Evolutionary conservation across 164 flowering plant species (phyloP).

Genomic region (Chimonanthus praecox): DNA sequence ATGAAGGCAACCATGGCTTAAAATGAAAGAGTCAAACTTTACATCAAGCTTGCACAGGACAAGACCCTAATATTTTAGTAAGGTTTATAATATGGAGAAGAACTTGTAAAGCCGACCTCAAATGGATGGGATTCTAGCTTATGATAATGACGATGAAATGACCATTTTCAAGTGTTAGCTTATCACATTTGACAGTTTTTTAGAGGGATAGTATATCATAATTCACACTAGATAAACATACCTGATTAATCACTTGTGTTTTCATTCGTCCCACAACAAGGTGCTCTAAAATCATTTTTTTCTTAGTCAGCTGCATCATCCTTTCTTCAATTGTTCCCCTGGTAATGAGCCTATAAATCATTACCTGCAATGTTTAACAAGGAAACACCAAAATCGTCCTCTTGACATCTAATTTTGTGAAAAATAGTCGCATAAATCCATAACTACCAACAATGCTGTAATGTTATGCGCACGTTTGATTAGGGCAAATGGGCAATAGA

Average conservation of each 20-base stretch:
- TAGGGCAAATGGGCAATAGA: background rate
- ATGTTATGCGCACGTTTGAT: background rate
- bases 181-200: background rate
- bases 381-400: constrained; percentile 11
- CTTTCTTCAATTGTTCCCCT: constrained; percentile 95
- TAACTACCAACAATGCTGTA: background rate
- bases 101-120: too few relatives aligned
- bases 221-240: constrained; percentile 11
- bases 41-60: too few relatives aligned
- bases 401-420: background rate
- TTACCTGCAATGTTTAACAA: constrained; percentile 50
- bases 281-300: constrained; percentile 98
- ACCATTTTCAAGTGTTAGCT: background rate
- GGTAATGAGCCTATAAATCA: constrained; percentile 87
- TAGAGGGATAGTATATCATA: too few relatives aligned
- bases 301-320: constrained; percentile 99
- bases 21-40: too few relatives aligned
- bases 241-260: constrained; percentile 90
- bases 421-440: background rate
- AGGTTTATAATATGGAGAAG: too few relatives aligned
- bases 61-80: too few relatives aligned
- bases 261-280: constrained; percentile 92
- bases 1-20: too few relatives aligned
- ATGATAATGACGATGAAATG: background rate
- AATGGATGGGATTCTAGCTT: too few relatives aligned